Conservation (phyloP, 1,284 basidiomycete species). For the Cryptococcus depauperatus region DNA sequence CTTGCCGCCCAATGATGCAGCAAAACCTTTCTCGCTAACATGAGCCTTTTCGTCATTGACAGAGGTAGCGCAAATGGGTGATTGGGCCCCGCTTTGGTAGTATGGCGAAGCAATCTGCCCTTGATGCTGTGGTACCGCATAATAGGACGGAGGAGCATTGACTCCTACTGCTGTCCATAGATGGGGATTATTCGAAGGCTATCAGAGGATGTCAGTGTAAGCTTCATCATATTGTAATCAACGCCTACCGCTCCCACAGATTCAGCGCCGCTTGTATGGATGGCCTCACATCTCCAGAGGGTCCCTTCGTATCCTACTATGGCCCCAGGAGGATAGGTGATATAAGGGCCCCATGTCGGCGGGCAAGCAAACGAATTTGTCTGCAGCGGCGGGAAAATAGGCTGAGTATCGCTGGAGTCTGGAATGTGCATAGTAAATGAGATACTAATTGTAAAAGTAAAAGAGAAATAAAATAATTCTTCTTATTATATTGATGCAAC, state of each 20-base stretch:
- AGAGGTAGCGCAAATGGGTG: too few species aligned
- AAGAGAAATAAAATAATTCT: not conserved
- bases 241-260: conserved; percentile 23
- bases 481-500: too few species aligned
- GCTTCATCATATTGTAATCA: not conserved
- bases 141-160: conserved; percentile 4
- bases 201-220: not conserved
- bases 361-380: not conserved
- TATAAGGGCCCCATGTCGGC: conserved; percentile 17
- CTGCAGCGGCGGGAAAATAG: not conserved
- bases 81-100: too few species aligned
- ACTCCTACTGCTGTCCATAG: conserved; percentile 33
- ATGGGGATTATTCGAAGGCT: conserved; percentile 30
- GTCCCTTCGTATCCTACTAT: conserved; percentile 32
- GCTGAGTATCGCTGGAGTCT: not conserved
- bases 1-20: conserved; percentile 2
- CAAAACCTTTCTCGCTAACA: not conserved
- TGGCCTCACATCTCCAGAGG: conserved; percentile 32
- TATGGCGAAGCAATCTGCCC: too few species aligned
- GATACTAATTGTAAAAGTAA: not conserved
- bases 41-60: not conserved
- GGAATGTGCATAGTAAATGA: not conserved
- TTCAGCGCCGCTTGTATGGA: conserved; percentile 23
- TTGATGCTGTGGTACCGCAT: conserved; percentile 1
- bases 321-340: conserved; percentile 23